Base-by-base conservation (phyloP, 2,329 filamentous ascomycete genomes). In the Pestalotiopsis sp. region DNA sequence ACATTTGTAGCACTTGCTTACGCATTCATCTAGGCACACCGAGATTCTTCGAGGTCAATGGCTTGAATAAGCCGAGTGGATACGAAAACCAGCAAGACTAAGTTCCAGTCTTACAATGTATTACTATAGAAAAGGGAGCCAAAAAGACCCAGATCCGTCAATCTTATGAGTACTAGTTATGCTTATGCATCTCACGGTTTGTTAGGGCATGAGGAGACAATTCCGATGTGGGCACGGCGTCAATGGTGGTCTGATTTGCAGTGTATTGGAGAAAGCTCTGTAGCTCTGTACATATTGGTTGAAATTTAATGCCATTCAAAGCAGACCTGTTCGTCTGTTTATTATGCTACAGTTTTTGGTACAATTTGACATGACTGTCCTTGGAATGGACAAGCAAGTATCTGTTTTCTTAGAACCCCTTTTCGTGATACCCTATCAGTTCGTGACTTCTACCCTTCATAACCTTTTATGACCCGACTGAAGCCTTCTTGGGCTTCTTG, bases 401-500 rank as follows among this genome's bases (percentile, higher is more conserved):
- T 52, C 57, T 59, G 1, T 59, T 13, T n/a, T 59, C 23, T 36
- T 20, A 23, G 14, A 59, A 14, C 9, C 57, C 4, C n/a, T 36
- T 59, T 25, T 36, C 57, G 25, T 31, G 25, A 36, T 11, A 59
- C 2, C 27, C 27, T 5, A 9, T 7, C 57, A 17, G 13, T 36
- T 17, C 3, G 13, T 36, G 6, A 17, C 57, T 36, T 27, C 27
- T 5, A 5, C 27, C 27, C 27, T 27, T 27, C 4, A 27, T 5
- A 27, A 27, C 27, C 27, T 27, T 27, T 60, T 72, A 75, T 67
- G 74, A 78, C 71, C 86, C 84, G 49, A 89, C 84, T 0, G 86
- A 86, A 25, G 91, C 90, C 80, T 90, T 90, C 91, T 98, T 98
- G 0, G 96, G 95, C 86, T 98, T 98, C 91, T 99, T 99, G 64